phyloP scores from a whole-genome alignment of 1,284 basidiomycete species.

The Heterobasidion annosum region DNA sequence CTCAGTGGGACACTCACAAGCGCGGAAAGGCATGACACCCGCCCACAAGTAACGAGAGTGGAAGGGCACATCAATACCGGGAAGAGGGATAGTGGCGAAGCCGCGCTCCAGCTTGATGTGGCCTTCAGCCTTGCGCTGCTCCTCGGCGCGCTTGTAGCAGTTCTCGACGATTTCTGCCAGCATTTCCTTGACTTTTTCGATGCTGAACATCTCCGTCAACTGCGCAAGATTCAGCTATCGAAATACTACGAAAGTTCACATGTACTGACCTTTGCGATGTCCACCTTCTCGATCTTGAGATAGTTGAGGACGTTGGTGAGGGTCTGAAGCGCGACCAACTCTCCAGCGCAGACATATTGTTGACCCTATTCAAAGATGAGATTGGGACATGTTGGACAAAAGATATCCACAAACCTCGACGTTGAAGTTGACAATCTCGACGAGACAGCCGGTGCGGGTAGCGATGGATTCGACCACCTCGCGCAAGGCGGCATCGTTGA shows the following conservation, averaged over 20 bases:
- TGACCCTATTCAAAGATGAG: slow-evolving; percentile 48
- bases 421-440: slow-evolving; percentile 98
- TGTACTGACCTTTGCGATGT: slow-evolving; percentile 77
- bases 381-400: slow-evolving; percentile 8
- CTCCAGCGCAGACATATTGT: slow-evolving; percentile 98
- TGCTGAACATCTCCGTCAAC: slow-evolving; percentile 77
- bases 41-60: slow-evolving; percentile 98
- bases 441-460: slow-evolving; percentile 65
- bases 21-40: slow-evolving; percentile 95
- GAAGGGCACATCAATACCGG: slow-evolving; percentile 99
- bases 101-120: slow-evolving; percentile 93
- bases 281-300: slow-evolving; percentile 94
- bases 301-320: slow-evolving; percentile 96
- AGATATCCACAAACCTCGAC: slow-evolving; percentile 62
- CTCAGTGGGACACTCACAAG: slow-evolving; percentile 46
- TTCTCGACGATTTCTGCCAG: slow-evolving; percentile 84
- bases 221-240: slow-evolving; percentile 20
- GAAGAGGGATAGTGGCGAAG: slow-evolving; percentile 91
- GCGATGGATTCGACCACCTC: slow-evolving; percentile 93
- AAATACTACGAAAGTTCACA: background rate
- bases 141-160: slow-evolving; percentile 72
- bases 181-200: slow-evolving; percentile 91
- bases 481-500: slow-evolving; percentile 86
- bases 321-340: slow-evolving; percentile 87
- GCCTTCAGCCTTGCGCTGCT: slow-evolving; percentile 77